phyloP scores from a whole-genome alignment of 1,139 yeast genomes.

The Kodamaea alishanica region DNA sequence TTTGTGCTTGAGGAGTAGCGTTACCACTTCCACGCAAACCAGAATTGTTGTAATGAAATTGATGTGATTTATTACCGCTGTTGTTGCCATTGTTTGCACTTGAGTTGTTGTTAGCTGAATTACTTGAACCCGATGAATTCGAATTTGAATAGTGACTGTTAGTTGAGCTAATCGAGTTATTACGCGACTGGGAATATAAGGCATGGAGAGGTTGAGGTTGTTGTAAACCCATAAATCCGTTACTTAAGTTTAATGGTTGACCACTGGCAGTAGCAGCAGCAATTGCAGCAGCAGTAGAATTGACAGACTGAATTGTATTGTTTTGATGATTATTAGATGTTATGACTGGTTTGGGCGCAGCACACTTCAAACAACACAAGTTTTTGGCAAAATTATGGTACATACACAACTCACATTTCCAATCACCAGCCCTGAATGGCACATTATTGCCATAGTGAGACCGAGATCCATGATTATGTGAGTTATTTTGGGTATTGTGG shows the following conservation, averaged over 20 bases:
- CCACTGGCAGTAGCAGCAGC: conserved; percentile 56
- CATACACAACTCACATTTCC: conserved; percentile 88
- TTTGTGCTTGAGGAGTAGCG: conserved; percentile 20
- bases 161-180: conserved; percentile 12
- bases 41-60: conserved; percentile 12
- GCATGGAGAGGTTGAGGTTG: conserved; percentile 29
- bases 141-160: conserved; percentile 9
- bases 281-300: conserved; percentile 48
- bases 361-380: conserved; percentile 81
- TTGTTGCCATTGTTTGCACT: conserved; percentile 5
- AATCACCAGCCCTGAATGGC: conserved; percentile 95
- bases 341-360: conserved; percentile 64
- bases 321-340: conserved; percentile 23
- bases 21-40: conserved; percentile 17
- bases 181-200: conserved; percentile 12
- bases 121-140: conserved; percentile 3
- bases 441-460: conserved; percentile 44
- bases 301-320: conserved; percentile 32
- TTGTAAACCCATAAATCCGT: conserved; percentile 26
- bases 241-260: conserved; percentile 39
- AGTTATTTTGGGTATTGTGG: conserved; percentile 15
- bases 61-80: conserved; percentile 8
- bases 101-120: background rate
- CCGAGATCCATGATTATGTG: conserved; percentile 16
- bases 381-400: conserved; percentile 95